Conservation (phyloP, 768 basidiomycete species). For the Boletus subcaerulescens region DNA sequence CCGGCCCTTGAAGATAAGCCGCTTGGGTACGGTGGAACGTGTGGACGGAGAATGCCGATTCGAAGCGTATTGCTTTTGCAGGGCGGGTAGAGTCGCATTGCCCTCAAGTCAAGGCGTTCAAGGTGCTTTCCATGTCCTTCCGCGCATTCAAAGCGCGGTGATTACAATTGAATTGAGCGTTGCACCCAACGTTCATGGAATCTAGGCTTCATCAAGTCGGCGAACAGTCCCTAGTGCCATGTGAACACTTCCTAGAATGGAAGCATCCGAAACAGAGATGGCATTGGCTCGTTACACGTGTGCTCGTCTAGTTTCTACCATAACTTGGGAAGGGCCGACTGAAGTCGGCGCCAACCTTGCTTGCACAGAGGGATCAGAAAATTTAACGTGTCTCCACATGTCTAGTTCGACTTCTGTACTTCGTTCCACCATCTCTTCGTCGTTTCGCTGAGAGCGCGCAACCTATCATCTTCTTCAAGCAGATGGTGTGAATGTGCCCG, state of each 20-base stretch:
- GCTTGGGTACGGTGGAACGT: slow-evolving; percentile 6
- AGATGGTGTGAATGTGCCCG: too few species aligned
- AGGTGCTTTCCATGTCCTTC: neutral
- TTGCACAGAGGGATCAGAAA: too few species aligned
- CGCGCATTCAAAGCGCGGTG: slow-evolving; percentile 7
- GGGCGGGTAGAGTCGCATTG: too few species aligned
- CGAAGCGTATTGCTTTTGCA: neutral
- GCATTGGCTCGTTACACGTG: neutral
- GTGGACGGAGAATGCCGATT: slow-evolving; percentile 16
- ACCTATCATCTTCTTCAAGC: too few species aligned
- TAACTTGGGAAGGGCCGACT: too few species aligned
- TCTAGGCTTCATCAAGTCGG: slow-evolving; percentile 2
- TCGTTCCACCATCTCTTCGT: too few species aligned
- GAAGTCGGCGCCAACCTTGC: too few species aligned
- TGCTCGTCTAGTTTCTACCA: neutral
- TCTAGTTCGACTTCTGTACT: too few species aligned
- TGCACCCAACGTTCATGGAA: slow-evolving; percentile 10
- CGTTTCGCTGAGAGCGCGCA: too few species aligned
- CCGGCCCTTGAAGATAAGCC: neutral
- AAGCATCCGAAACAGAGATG: neutral
- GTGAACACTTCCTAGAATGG: neutral
- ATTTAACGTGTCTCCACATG: too few species aligned
- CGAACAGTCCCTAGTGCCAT: too few species aligned
- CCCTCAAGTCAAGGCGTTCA: neutral
- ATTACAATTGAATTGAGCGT: slow-evolving; percentile 11